Evolutionary conservation across 1,284 basidiomycete genomes (phyloP).

Genomic region (Sporisorium scitamineum): DNA sequence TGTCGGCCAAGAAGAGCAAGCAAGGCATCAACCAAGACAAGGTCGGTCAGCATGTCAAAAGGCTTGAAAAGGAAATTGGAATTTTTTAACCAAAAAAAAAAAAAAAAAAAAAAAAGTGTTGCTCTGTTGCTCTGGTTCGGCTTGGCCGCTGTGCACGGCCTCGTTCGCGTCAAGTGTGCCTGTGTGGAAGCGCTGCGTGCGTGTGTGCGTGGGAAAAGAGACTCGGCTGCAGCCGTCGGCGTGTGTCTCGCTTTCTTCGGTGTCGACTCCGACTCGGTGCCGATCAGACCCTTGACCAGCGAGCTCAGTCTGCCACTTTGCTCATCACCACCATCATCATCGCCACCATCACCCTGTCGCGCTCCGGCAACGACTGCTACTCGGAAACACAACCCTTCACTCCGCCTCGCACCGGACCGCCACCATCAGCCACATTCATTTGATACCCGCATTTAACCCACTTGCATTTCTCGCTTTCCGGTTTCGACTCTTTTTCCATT

Average conservation of each 20-base stretch:
- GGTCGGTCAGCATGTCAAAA: not conserved
- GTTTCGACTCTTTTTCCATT: not conserved
- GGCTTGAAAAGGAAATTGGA: not conserved
- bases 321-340: not conserved
- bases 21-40: too few species aligned
- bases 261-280: not conserved
- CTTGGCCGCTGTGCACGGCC: not conserved
- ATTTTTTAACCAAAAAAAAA: too few species aligned
- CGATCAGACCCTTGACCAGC: not conserved
- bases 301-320: not conserved
- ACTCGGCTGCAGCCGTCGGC: not conserved
- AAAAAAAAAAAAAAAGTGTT: not conserved
- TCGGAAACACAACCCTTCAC: not conserved
- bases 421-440: slow-evolving; percentile 1
- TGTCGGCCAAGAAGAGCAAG: not conserved
- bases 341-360: not conserved
- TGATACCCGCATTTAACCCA: slow-evolving; percentile 10
- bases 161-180: not conserved
- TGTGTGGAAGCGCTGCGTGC: too few species aligned
- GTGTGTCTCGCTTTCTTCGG: not conserved
- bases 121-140: not conserved
- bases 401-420: not conserved
- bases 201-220: not conserved
- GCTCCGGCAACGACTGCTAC: not conserved
- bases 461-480: slow-evolving; percentile 2